Base-by-base conservation (phyloP, 1,284 basidiomycete genomes). In the Microbotryomycetes sp. region DNA sequence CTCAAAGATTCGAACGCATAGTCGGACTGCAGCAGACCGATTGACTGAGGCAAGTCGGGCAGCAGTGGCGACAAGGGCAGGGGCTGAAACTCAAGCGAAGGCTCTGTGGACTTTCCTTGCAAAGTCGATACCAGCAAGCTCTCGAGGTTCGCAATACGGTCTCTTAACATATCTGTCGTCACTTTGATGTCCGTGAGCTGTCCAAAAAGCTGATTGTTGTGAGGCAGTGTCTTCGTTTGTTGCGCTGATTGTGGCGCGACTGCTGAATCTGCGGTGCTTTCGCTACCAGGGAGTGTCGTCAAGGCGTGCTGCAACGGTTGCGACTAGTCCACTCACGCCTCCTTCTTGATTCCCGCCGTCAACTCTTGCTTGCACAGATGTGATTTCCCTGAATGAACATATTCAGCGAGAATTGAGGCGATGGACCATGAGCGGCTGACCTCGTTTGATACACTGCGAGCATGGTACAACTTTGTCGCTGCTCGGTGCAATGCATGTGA, bases 401-500 rank as follows among this genome's bases (percentile, higher is more conserved):
- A 41, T 11, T 9, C 35, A 18, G 35, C 11, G 35, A 11, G 11
- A 41, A 41, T 41, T 41, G 35, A 11, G 35, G 35, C 35, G 35
- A 41, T 11, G 18, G 35, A 11, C 35, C 35, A 41, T 41, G 35
- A 41, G 18, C 9, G 9, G 18, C 54, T 67, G 62, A 48, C 57
- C 59, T 9, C 66, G 60, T 24, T 61, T 60, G 45, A 61, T 57
- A 48, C 66, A 67, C 53, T 60, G 50, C 3, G 21, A 21, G 35
- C 56, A 57, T 11, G 31, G 31, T n/a, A 26, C 21, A 18, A 45
- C 28, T 28, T 45, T 57, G 56, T 49, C 48, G 47, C 18, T 41
- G n/a, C 29, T 13, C n/a, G 26, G 6, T 35, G 18, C 16, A 3
- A 11, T 21, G 52, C n/a, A 28, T 7, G 21, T 9, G 50, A 48